phyloP scores from a whole-genome alignment of 768 basidiomycete species.

The Termitomyces heimii region DNA sequence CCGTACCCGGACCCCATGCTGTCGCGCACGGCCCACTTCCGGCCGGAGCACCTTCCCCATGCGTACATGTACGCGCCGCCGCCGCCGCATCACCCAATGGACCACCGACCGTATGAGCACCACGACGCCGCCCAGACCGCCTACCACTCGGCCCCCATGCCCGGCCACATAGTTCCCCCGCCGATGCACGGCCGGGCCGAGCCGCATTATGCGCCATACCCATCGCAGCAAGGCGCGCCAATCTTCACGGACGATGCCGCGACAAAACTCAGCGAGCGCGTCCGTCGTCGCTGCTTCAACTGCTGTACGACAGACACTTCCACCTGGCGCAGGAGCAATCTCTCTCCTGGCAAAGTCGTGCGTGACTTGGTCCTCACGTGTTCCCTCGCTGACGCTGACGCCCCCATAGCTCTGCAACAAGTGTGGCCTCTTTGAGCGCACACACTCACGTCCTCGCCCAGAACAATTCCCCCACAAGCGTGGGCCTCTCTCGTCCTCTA shows the following conservation, averaged over 20 bases:
- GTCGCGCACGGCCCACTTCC: constrained; percentile 22
- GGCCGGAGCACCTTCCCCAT: constrained; percentile 19
- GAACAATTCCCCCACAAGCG: constrained; percentile 81
- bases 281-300: constrained; percentile 76
- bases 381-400: constrained; percentile 12
- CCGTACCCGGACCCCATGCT: constrained; percentile 28
- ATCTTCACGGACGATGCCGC: constrained; percentile 71
- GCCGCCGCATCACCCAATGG: constrained; percentile 18
- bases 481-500: constrained; percentile 53
- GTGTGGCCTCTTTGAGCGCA: constrained; percentile 77
- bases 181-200: constrained; percentile 5
- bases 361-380: constrained; percentile 18
- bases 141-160: constrained; percentile 4
- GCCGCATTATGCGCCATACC: constrained; percentile 16
- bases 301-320: constrained; percentile 83
- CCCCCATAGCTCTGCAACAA: constrained; percentile 53
- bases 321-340: constrained; percentile 73
- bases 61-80: constrained; percentile 30
- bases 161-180: constrained; percentile 9
- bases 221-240: constrained; percentile 24
- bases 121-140: constrained; percentile 10
- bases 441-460: constrained; percentile 71
- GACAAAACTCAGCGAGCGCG: constrained; percentile 73
- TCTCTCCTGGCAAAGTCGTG: constrained; percentile 76
- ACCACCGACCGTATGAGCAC: constrained; percentile 21